phyloP scores from a whole-genome alignment of 371 early-diverging fungal genomes.

The Mortierella sp. region DNA sequence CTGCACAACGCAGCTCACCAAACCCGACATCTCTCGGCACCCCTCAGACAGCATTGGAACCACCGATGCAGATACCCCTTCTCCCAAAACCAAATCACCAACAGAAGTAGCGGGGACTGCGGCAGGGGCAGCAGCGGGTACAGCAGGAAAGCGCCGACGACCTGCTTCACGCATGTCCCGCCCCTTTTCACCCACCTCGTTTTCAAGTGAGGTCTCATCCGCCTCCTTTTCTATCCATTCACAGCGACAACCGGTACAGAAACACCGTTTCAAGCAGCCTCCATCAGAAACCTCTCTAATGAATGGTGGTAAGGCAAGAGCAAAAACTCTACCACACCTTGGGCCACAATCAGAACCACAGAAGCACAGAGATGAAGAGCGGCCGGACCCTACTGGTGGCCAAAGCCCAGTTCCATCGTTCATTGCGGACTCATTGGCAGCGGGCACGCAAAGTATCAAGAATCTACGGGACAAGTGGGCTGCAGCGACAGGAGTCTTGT shows the following conservation, averaged over 20 bases:
- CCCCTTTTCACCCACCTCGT: conserved; percentile 24
- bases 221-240: conserved; percentile 5
- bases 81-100: neutral
- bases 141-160: conserved; percentile 2
- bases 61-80: neutral
- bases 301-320: neutral
- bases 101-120: neutral
- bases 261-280: neutral
- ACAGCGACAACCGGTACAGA: neutral
- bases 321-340: conserved; percentile 11
- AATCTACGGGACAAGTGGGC: conserved; percentile 48
- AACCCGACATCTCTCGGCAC: conserved; percentile 20
- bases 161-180: conserved; percentile 4
- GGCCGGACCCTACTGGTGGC: conserved; percentile 6
- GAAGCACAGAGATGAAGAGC: neutral
- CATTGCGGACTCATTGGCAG: conserved; percentile 39
- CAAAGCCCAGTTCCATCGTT: conserved; percentile 46
- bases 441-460: conserved; percentile 39
- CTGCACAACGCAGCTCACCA: conserved; percentile 36
- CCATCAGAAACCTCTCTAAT: neutral
- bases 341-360: conserved; percentile 1
- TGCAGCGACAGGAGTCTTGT: conserved; percentile 38
- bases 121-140: neutral
- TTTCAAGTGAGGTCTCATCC: conserved; percentile 11
- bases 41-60: conserved; percentile 4